Base-by-base conservation (phyloP, 768 basidiomycete genomes). In the Suillus sp. region DNA sequence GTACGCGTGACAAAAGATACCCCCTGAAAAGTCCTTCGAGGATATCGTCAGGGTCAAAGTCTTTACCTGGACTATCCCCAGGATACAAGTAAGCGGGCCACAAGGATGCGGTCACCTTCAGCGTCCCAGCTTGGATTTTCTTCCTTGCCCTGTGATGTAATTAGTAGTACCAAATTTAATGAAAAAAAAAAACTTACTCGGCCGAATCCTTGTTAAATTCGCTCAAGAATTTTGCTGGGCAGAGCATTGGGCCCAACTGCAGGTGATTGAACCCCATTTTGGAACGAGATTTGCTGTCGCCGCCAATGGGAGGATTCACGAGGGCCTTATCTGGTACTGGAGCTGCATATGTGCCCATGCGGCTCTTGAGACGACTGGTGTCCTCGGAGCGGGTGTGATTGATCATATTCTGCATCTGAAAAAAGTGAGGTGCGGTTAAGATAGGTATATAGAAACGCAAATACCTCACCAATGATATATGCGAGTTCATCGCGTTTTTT, bases 261-360 rank as follows among this genome's bases (percentile, higher is more conserved):
- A 22, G 61, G 53, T 62, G 61, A 53, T 62, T 62, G 35, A 56
- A 62, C 14, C 61, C 61, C 51, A 57, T 62, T n/a, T 22, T 47
- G 11, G 47, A 22, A 6, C 47, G 22, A 47, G 47, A 47, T 13
- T 56, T 56, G 4, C 37, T 38, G 8, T 56, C 54, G 0, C n/a
- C 9, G 11, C 4, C 4, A 42, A 59, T 30, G 8, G 35, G 37
- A 27, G 57, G 57, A 4, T 14, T 16, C 2, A 59, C 27, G 5
- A 42, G 38, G 38, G 4, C 38, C 13, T 37, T 59, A 2, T 32
- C 20, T 43, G 40, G 58, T 22, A 25, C 4, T 16, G 58, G 58
- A 30, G 58, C 58, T 0, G 58, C 58, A 43, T 59, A 59, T 7
- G 27, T 8, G 16, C 58, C 37, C 18, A 59, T 59, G 20, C 40